Evolutionary conservation across 2,329 filamentous ascomycete species (phyloP).

Genomic region (Pleurostoma richardsiae): DNA sequence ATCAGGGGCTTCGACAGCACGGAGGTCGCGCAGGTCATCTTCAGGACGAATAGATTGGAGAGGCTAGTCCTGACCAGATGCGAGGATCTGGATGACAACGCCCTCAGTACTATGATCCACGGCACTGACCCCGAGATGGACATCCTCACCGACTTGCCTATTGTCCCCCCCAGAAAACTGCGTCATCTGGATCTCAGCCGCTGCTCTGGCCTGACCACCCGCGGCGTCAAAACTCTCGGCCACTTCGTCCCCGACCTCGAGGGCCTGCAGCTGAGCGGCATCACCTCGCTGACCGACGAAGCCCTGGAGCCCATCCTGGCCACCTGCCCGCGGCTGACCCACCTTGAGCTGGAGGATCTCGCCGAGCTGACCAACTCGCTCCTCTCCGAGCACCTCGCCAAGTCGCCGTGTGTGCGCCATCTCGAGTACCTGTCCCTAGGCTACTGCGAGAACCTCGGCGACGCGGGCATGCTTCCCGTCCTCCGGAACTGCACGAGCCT

Average conservation of each 20-base stretch:
- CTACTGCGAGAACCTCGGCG: slow-evolving; percentile 82
- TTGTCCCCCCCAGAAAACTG: slow-evolving; percentile 72
- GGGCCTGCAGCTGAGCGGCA: slow-evolving; percentile 78
- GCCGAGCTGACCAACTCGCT: slow-evolving; percentile 69
- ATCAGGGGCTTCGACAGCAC: slow-evolving; percentile 73
- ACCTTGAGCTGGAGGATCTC: slow-evolving; percentile 87
- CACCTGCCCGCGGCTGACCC: slow-evolving; percentile 71
- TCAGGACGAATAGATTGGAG: slow-evolving; percentile 75
- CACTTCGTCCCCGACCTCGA: slow-evolving; percentile 74
- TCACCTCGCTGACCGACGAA: slow-evolving; percentile 66
- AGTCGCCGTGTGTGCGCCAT: slow-evolving; percentile 64
- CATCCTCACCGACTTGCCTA: slow-evolving; percentile 67
- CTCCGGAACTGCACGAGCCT: slow-evolving; percentile 70
- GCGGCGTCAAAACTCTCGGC: slow-evolving; percentile 65
- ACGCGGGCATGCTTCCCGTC: slow-evolving; percentile 77
- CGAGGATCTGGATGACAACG: slow-evolving; percentile 69
- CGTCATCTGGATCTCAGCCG: slow-evolving; percentile 82
- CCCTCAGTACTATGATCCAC: slow-evolving; percentile 68
- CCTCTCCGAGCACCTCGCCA: slow-evolving; percentile 67
- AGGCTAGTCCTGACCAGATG: slow-evolving; percentile 79
- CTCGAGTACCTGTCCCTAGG: slow-evolving; percentile 82
- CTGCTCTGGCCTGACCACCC: slow-evolving; percentile 68
- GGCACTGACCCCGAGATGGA: slow-evolving; percentile 75
- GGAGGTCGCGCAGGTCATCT: slow-evolving; percentile 68
- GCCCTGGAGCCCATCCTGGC: slow-evolving; percentile 68